These are phyloP conservation scores for Passalora sequoiae DNA, from an alignment of 2,329 filamentous ascomycete species.

Conservation along the genomic window DNA sequence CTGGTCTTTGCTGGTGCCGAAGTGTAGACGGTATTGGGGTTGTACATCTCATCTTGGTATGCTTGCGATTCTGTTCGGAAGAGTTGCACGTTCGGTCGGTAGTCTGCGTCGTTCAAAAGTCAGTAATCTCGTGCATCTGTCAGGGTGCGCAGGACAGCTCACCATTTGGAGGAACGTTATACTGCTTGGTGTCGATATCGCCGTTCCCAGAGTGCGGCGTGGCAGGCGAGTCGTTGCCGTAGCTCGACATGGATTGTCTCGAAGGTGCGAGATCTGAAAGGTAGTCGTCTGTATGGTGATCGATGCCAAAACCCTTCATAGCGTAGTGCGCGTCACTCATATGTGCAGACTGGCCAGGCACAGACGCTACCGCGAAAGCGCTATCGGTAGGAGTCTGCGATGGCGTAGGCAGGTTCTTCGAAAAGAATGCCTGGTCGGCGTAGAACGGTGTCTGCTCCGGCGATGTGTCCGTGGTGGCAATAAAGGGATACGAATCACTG, in stretches of 20 bases:
- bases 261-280: slow-evolving; percentile 50
- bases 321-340: slow-evolving; percentile 51
- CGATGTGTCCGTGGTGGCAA: slow-evolving; percentile 43
- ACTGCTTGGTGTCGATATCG: slow-evolving; percentile 51
- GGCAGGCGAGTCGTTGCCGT: slow-evolving; percentile 57
- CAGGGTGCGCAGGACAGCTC: not conserved
- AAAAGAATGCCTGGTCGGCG: slow-evolving; percentile 39
- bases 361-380: slow-evolving; percentile 37
- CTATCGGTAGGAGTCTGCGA: slow-evolving; percentile 51
- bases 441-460: slow-evolving; percentile 37
- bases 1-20: slow-evolving; percentile 58
- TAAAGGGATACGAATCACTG: slow-evolving; percentile 35
- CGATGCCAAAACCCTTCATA: slow-evolving; percentile 56
- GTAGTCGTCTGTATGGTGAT: slow-evolving; percentile 49
- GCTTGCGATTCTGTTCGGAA: slow-evolving; percentile 76
- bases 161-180: slow-evolving; percentile 50
- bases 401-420: slow-evolving; percentile 53
- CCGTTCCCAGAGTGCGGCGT: slow-evolving; percentile 52
- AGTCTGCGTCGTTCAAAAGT: slow-evolving; percentile 57
- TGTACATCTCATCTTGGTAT: slow-evolving; percentile 80
- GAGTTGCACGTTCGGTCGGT: slow-evolving; percentile 64
- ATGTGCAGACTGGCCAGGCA: slow-evolving; percentile 29
- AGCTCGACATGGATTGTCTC: slow-evolving; percentile 55
- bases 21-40: slow-evolving; percentile 60
- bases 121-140: slow-evolving; percentile 53